phyloP scores from a whole-genome alignment of 2,329 filamentous ascomycete species.

The Gaeumannomyces sp. region DNA sequence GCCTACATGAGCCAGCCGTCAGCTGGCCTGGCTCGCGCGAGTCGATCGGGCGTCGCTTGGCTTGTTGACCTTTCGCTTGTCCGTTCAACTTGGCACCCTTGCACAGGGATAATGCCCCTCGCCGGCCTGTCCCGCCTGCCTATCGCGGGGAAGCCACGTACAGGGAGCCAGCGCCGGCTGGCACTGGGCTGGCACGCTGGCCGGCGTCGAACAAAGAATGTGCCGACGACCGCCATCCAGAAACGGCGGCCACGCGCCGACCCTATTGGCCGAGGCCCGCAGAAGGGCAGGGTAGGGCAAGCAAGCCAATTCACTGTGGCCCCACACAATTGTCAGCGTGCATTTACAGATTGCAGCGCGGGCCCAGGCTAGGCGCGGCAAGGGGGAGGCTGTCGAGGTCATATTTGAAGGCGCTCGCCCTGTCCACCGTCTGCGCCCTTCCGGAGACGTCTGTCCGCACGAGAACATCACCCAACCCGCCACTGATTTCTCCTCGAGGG shows the following conservation, averaged over 20 bases:
- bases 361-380: background rate
- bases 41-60: background rate
- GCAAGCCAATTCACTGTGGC: background rate
- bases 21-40: background rate
- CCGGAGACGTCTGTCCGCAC: background rate
- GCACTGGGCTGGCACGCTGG: background rate
- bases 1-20: background rate
- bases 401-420: background rate
- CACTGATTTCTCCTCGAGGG: background rate
- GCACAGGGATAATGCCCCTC: background rate
- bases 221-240: background rate
- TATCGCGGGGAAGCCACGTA: too few species aligned
- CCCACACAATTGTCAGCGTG: background rate
- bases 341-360: background rate
- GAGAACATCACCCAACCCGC: background rate
- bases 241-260: background rate
- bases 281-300: background rate
- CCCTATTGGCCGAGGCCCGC: background rate
- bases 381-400: too few species aligned
- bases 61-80: background rate
- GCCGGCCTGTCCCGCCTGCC: too few species aligned
- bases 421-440: background rate
- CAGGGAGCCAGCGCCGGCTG: too few species aligned
- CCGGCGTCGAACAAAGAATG: background rate
- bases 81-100: background rate